phyloP scores from a whole-genome alignment of 2,329 filamentous ascomycete genomes.

The Paraphaeosphaeria minitans region DNA sequence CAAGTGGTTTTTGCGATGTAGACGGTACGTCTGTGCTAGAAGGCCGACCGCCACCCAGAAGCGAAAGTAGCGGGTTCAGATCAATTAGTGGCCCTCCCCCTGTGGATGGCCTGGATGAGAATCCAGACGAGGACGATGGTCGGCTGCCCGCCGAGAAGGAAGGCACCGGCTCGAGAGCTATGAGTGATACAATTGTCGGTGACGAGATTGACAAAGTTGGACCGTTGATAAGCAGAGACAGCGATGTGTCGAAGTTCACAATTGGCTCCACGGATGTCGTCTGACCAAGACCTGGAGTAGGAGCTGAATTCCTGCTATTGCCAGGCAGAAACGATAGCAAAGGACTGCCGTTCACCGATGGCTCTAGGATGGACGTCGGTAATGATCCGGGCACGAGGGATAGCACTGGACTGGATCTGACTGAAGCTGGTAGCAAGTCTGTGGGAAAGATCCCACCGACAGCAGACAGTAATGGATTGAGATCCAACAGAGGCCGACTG shows the following conservation, averaged over 20 bases:
- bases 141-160: not conserved
- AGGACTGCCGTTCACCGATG: conserved; percentile 1
- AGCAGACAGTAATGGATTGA: not conserved
- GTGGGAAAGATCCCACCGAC: not conserved
- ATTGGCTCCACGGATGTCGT: not conserved
- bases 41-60: not conserved
- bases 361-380: too few relatives aligned
- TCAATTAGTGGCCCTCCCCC: conserved; percentile 2
- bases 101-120: not conserved
- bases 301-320: not conserved
- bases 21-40: not conserved
- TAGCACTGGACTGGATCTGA: not conserved
- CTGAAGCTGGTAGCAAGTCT: not conserved
- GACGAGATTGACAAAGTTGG: not conserved
- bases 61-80: not conserved
- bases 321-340: conserved; percentile 1
- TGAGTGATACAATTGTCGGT: not conserved
- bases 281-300: not conserved
- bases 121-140: not conserved
- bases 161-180: not conserved
- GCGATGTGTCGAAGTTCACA: not conserved
- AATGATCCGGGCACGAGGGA: not conserved
- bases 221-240: not conserved
- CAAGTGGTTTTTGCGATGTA: not conserved
- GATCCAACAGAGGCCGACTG: not conserved